Conservation (phyloP, 2,329 filamentous ascomycete genomes). For the Fusarium graminum region DNA sequence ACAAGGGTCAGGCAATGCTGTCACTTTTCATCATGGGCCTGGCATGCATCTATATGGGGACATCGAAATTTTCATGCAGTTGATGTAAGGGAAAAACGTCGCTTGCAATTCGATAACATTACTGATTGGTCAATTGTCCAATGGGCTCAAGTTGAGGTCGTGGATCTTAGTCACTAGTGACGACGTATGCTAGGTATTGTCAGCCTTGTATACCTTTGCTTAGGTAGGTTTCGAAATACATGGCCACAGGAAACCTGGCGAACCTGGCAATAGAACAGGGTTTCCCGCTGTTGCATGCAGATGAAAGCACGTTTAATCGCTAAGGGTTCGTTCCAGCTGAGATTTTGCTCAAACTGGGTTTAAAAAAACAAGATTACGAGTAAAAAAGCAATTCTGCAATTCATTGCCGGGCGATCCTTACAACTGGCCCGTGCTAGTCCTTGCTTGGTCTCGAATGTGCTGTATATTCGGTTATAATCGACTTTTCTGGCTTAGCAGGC, state of each 20-base stretch:
- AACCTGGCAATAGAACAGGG: constrained; percentile 9
- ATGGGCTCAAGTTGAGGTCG: neutral
- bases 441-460: constrained; percentile 11
- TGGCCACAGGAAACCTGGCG: neutral
- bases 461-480: constrained; percentile 9
- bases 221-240: neutral
- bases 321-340: constrained; percentile 11
- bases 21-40: constrained; percentile 11
- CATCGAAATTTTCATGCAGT: constrained; percentile 16
- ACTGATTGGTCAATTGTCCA: constrained; percentile 14
- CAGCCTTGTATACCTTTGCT: neutral
- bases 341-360: constrained; percentile 7
- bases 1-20: constrained; percentile 1
- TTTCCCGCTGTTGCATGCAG: constrained; percentile 19
- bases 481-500: constrained; percentile 14
- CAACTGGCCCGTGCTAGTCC: neutral
- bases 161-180: neutral
- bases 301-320: constrained; percentile 17
- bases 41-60: constrained; percentile 5
- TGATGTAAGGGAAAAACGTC: constrained; percentile 20
- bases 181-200: neutral
- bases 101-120: constrained; percentile 4
- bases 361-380: neutral
- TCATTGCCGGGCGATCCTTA: constrained; percentile 1
- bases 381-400: constrained; percentile 6